phyloP scores from a whole-genome alignment of 2,329 filamentous ascomycete genomes.

The Beauveria australis region DNA sequence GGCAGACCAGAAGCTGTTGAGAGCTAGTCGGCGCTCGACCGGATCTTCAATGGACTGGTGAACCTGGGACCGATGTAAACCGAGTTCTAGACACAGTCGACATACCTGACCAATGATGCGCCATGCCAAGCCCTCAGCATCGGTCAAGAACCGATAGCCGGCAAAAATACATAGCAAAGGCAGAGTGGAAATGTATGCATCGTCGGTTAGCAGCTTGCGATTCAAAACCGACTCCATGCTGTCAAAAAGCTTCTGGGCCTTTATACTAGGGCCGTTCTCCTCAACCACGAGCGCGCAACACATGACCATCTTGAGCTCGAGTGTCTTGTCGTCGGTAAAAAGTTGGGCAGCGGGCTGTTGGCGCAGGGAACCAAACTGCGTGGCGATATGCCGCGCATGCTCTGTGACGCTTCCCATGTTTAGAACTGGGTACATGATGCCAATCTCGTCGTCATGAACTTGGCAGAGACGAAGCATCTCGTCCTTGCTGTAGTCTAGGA shows the following conservation, averaged over 20 bases:
- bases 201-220: conserved; percentile 50
- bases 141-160: conserved; percentile 73
- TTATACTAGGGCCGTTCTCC: conserved; percentile 67
- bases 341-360: conserved; percentile 25
- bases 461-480: conserved; percentile 73
- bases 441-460: conserved; percentile 83
- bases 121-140: conserved; percentile 82
- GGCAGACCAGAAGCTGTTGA: conserved; percentile 76
- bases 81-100: conserved; percentile 70
- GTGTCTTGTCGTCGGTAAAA: conserved; percentile 46
- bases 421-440: conserved; percentile 84
- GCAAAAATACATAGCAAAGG: conserved; percentile 45
- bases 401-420: conserved; percentile 63
- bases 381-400: conserved; percentile 61
- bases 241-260: conserved; percentile 65
- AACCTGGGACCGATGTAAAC: conserved; percentile 71
- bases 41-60: conserved; percentile 62
- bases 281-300: conserved; percentile 72
- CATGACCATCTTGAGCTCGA: conserved; percentile 75
- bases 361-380: conserved; percentile 56
- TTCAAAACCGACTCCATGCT: conserved; percentile 68
- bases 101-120: conserved; percentile 77
- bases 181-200: conserved; percentile 37
- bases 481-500: conserved; percentile 69
- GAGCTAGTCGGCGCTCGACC: conserved; percentile 57